These are phyloP conservation scores for Dentipellis sp. DNA, from an alignment of 768 basidiomycete species.

Conservation along the genomic window DNA sequence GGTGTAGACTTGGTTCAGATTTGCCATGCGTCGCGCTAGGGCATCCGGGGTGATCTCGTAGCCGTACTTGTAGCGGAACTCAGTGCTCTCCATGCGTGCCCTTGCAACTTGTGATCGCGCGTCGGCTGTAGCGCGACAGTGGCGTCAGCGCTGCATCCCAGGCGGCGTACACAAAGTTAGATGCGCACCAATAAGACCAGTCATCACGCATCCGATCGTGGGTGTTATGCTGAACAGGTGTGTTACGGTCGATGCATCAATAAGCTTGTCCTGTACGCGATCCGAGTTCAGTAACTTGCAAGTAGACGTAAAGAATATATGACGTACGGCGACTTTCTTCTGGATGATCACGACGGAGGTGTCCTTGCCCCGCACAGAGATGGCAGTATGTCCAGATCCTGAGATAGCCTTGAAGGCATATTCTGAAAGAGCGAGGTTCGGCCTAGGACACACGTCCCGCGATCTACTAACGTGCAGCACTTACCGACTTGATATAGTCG, in stretches of 20 bases:
- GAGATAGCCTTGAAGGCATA: constrained; percentile 99
- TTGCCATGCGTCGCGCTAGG: constrained; percentile 89
- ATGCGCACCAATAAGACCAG: constrained; percentile 81
- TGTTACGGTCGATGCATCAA: constrained; percentile 89
- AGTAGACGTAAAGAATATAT: neutral
- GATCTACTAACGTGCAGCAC: constrained; percentile 19
- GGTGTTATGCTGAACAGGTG: constrained; percentile 96
- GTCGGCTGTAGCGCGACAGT: constrained; percentile 51
- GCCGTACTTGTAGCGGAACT: constrained; percentile 93
- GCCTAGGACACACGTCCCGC: neutral
- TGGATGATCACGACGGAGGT: constrained; percentile 95
- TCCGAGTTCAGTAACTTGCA: neutral
- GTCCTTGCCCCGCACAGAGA: constrained; percentile 90
- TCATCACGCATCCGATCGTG: constrained; percentile 96
- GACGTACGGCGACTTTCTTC: constrained; percentile 91
- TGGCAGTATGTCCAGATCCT: constrained; percentile 89
- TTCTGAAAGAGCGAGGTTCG: constrained; percentile 39
- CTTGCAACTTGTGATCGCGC: constrained; percentile 83
- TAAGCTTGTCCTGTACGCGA: constrained; percentile 78
- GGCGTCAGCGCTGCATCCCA: neutral
- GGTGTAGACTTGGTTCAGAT: constrained; percentile 98
- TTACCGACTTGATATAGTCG: constrained; percentile 96
- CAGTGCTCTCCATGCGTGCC: constrained; percentile 81
- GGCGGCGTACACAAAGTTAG: neutral
- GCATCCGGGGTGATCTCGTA: constrained; percentile 98